phyloP scores from a whole-genome alignment of 1,284 basidiomycete genomes.

The Austroboletus novae-zelandiae region DNA sequence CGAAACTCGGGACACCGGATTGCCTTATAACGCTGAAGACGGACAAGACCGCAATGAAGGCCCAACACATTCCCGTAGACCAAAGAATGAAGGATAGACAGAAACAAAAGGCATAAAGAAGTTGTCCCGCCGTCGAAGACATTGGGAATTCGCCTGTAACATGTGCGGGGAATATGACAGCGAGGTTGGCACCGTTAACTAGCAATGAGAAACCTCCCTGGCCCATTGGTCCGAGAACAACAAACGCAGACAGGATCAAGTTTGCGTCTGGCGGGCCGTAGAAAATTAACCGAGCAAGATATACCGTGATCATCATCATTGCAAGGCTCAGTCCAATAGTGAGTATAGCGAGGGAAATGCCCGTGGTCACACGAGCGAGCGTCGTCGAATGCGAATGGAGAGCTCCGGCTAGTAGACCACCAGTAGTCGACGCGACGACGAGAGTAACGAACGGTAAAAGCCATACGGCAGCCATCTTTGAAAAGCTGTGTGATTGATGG shows the following conservation, averaged over 20 bases:
- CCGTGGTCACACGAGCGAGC: constrained; percentile 50
- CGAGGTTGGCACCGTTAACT: constrained; percentile 45
- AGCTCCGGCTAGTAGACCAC: constrained; percentile 49
- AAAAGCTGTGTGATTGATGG: constrained; percentile 47
- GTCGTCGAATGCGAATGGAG: constrained; percentile 38
- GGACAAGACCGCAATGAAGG: constrained; percentile 37
- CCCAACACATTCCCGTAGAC: constrained; percentile 48
- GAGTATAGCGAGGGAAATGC: constrained; percentile 49
- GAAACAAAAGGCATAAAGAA: constrained; percentile 40
- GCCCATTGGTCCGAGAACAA: constrained; percentile 35
- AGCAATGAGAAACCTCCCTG: constrained; percentile 60
- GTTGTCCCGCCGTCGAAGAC: constrained; percentile 33
- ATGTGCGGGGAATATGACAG: constrained; percentile 40
- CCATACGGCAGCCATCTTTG: constrained; percentile 50
- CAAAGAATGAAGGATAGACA: constrained; percentile 43
- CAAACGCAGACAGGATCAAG: constrained; percentile 51
- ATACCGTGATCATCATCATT: constrained; percentile 45
- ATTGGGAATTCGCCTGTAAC: constrained; percentile 32
- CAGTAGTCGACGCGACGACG: constrained; percentile 59
- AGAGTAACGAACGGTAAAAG: constrained; percentile 62
- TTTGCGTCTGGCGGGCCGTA: constrained; percentile 40
- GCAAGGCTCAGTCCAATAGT: constrained; percentile 51
- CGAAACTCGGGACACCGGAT: constrained; percentile 35
- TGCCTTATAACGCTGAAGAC: constrained; percentile 31
- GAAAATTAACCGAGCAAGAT: constrained; percentile 41